A percentile compares a stretch with the other conserved stretches of the same genome.
Conservation (phyloP, 176 grass and related monocot species). For the Carex scoparia region DNA sequence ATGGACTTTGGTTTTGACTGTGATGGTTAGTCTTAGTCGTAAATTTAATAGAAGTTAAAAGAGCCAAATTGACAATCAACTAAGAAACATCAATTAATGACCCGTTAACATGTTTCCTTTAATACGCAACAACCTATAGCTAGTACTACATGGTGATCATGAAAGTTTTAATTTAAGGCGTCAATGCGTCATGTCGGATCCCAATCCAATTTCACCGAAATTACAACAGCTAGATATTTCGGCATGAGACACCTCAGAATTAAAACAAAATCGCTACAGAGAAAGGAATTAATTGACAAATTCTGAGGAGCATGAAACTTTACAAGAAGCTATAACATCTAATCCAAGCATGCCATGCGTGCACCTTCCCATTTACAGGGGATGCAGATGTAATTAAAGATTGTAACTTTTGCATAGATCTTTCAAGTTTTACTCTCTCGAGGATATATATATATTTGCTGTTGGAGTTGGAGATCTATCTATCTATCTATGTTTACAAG, state of each 20-base stretch:
- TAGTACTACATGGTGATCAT: too few relatives aligned
- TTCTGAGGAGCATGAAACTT: not conserved
- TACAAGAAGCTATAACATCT: not conserved
- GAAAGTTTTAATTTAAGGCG: not conserved
- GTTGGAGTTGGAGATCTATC: not conserved
- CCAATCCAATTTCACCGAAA: not conserved
- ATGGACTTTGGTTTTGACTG: too few relatives aligned
- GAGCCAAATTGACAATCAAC: too few relatives aligned
- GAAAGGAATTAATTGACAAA: not conserved
- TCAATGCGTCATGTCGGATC: not conserved
- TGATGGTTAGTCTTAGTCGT: too few relatives aligned
- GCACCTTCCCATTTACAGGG: not conserved
- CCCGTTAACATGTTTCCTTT: too few relatives aligned
- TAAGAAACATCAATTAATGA: too few relatives aligned
- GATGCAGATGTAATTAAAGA: not conserved
- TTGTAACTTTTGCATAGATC: not conserved
- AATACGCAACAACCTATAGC: too few relatives aligned
- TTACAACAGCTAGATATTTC: not conserved
- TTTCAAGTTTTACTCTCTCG: conserved; percentile 26
- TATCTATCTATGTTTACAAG: conserved; percentile 9
- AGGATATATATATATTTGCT: not conserved
- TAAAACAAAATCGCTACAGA: conserved; percentile 4
- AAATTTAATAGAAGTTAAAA: too few relatives aligned
- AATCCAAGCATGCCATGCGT: not conserved
- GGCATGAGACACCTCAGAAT: not conserved